These are phyloP conservation scores for Aaosphaeria arxii DNA, from an alignment of 2,329 filamentous ascomycete species.

Conservation along the genomic window DNA sequence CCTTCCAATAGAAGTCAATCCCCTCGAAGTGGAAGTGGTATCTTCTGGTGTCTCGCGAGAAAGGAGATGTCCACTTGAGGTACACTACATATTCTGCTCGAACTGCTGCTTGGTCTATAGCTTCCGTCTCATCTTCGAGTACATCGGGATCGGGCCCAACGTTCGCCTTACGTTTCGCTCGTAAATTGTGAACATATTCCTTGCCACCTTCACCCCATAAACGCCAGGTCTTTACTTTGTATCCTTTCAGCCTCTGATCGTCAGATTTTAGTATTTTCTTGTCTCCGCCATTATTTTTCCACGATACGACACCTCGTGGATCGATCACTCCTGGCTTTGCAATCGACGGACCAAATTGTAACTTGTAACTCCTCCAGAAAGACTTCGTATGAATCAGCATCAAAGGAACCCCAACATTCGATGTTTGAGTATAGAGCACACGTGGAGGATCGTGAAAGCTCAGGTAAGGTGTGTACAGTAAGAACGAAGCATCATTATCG, in stretches of 20 bases:
- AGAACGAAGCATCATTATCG: constrained; percentile 15
- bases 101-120: neutral
- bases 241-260: constrained; percentile 19
- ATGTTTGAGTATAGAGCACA: constrained; percentile 20
- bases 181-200: constrained; percentile 19
- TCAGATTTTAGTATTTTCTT: constrained; percentile 7
- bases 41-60: constrained; percentile 21
- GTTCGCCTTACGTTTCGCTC: constrained; percentile 11
- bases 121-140: neutral
- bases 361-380: constrained; percentile 27
- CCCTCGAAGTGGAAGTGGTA: constrained; percentile 25
- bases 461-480: constrained; percentile 27
- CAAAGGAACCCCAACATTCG: constrained; percentile 10
- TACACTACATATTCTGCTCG: constrained; percentile 21
- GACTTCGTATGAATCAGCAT: constrained; percentile 22
- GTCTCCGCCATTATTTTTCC: constrained; percentile 16
- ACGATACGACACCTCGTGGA: constrained; percentile 25
- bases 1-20: constrained; percentile 35
- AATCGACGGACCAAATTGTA: constrained; percentile 25
- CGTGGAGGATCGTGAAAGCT: constrained; percentile 27
- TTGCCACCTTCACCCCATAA: constrained; percentile 32
- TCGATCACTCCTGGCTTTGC: constrained; percentile 20
- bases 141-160: constrained; percentile 12
- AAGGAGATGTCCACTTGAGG: constrained; percentile 21
- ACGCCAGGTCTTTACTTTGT: constrained; percentile 27